Conservation (phyloP, 2,329 filamentous ascomycete species). For the Cladosporium phlei region DNA sequence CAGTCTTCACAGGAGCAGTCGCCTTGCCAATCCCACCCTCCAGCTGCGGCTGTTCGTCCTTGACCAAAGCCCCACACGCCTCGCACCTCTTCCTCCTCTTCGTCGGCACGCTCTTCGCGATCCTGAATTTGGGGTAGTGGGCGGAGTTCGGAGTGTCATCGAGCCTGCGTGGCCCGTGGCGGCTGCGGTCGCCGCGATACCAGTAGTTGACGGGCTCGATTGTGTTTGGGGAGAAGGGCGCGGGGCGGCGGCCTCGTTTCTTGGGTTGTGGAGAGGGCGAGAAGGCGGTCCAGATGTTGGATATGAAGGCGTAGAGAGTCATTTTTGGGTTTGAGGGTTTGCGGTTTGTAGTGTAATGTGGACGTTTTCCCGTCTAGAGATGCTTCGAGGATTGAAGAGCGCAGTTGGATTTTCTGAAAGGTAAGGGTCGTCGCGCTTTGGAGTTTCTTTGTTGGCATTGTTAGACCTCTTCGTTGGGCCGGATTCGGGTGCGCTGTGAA, state of each 20-base stretch:
- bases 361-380: background rate
- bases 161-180: constrained; percentile 4
- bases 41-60: background rate
- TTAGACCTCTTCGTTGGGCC: background rate
- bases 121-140: constrained; percentile 2
- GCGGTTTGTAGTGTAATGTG: background rate
- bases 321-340: background rate
- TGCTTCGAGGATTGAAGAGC: background rate
- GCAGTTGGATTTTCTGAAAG: background rate
- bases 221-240: background rate
- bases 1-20: no score
- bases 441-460: background rate
- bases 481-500: background rate
- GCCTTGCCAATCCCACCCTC: no score
- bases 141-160: constrained; percentile 6
- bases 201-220: constrained; percentile 14
- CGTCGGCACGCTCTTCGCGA: background rate
- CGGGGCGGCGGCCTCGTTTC: background rate
- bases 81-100: constrained; percentile 4
- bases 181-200: constrained; percentile 6
- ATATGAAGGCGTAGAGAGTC: background rate
- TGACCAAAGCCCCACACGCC: constrained; percentile 2
- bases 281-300: constrained; percentile 5
- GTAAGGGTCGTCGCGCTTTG: no score
- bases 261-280: background rate